Base-by-base conservation (phyloP, 345 rosid genomes). In the Citrus glauca region DNA sequence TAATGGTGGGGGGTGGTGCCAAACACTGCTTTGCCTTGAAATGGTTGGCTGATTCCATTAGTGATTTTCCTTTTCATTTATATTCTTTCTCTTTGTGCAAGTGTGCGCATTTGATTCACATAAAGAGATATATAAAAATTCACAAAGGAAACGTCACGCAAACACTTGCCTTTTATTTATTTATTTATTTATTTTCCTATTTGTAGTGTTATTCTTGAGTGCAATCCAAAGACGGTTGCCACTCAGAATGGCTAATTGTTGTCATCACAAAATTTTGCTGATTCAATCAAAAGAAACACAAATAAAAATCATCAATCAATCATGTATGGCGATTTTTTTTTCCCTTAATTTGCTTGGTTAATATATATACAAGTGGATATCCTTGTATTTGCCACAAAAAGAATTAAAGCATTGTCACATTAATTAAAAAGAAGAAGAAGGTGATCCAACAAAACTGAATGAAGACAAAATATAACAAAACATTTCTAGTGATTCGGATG, bases 161-260 rank as follows among this genome's bases (percentile, higher is more conserved):
- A 81, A 76, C 83, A 85, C 84, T 72, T 77, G 20, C 17, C 17
- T 6, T 42, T 6, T 14, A 11, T 33, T 72, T 37, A 25, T 25
- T 72, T 37, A 25, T 25, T 25, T 25, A 24, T 17, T 9, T 4
- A 7, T 73, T 59, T 11, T 40, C 22, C 68, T 59, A 33, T 32
- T 72, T 53, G 82, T 66, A 74, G 81, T 72, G 56, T 67, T 56
- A 67, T 81, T 81, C 61, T 72, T 81, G 30, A 86, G 85, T 87
- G 90, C 88, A 83, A 73, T 81, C 66, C 71, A 60, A 83, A 87
- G 88, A 77, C 83, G 80, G 53, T 66, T 71, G 80, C 82, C 92
- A 89, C 90, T 81, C 84, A 74, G 81, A 80, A 80, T 82, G 88
- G 86, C 72, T 66, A 57, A 24, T 7, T 32, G 80, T 50, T 78